Percentiles rank a stretch among this genome's conserved stretches.
phyloP scores from a whole-genome alignment of 1,284 basidiomycete genomes.

The Boletus mariae region DNA sequence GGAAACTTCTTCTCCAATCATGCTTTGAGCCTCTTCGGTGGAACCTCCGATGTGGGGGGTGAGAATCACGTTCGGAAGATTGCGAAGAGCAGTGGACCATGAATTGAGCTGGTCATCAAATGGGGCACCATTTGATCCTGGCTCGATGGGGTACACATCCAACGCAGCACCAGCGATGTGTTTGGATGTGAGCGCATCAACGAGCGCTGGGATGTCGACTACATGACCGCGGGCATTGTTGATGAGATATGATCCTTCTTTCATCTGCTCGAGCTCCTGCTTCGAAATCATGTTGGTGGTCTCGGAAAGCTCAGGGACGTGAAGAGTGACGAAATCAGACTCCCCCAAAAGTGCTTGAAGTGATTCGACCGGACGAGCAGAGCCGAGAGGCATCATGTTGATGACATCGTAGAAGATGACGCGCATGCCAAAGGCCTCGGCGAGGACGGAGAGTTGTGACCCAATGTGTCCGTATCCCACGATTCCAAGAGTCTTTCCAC shows the following conservation, averaged over 20 bases:
- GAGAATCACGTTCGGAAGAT: constrained; percentile 85
- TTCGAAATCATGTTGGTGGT: constrained; percentile 92
- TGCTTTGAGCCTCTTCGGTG: constrained; percentile 96
- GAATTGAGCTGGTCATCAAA: constrained; percentile 85
- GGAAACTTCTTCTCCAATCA: constrained; percentile 96
- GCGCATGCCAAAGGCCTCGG: constrained; percentile 94
- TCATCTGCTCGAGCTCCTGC: constrained; percentile 85
- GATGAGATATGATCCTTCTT: constrained; percentile 92
- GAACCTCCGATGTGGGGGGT: constrained; percentile 99
- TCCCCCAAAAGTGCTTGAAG: constrained; percentile 75
- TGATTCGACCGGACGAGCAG: constrained; percentile 84
- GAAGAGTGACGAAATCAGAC: constrained; percentile 94
- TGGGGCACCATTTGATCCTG: constrained; percentile 82
- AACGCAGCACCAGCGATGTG: constrained; percentile 93
- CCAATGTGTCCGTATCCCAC: constrained; percentile 99
- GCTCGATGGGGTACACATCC: constrained; percentile 94
- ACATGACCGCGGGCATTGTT: constrained; percentile 98
- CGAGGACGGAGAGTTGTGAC: constrained; percentile 93
- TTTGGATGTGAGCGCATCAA: constrained; percentile 76
- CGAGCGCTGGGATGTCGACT: constrained; percentile 90
- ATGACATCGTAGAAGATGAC: constrained; percentile 96
- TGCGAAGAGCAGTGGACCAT: constrained; percentile 74
- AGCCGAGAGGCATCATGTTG: constrained; percentile 97
- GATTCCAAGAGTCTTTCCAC: constrained; percentile 97
- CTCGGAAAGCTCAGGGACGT: constrained; percentile 95